These are phyloP conservation scores for Clathrospora elynae DNA, from an alignment of 2,329 filamentous ascomycete species.

Conservation along the genomic window DNA sequence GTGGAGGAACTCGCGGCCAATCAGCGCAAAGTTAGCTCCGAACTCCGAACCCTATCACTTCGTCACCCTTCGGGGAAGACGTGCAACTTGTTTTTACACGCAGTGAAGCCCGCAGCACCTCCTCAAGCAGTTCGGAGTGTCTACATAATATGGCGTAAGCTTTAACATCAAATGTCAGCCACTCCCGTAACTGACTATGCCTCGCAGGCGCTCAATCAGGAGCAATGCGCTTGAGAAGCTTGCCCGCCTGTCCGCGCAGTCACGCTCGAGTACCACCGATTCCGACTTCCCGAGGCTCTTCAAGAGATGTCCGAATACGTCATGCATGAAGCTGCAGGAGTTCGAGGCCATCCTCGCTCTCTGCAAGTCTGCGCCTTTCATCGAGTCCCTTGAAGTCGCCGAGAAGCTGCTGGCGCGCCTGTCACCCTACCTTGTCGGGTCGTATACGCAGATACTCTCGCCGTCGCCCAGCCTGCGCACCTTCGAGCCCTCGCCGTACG, in stretches of 20 bases:
- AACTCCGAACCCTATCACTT: slow-evolving; percentile 16
- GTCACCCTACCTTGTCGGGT: slow-evolving; percentile 82
- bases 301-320: slow-evolving; percentile 41
- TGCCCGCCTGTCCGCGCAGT: slow-evolving; percentile 53
- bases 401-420: slow-evolving; percentile 79
- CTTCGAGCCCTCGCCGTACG: slow-evolving; percentile 86
- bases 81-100: slow-evolving; percentile 11
- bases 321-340: slow-evolving; percentile 72
- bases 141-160: slow-evolving; percentile 14
- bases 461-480: slow-evolving; percentile 81
- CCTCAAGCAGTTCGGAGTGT: not conserved
- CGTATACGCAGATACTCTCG: slow-evolving; percentile 76
- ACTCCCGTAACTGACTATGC: slow-evolving; percentile 2
- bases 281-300: slow-evolving; percentile 52
- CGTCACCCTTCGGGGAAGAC: slow-evolving; percentile 15
- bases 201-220: slow-evolving; percentile 46
- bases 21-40: slow-evolving; percentile 18
- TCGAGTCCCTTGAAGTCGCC: slow-evolving; percentile 73
- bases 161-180: too few relatives aligned
- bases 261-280: slow-evolving; percentile 34
- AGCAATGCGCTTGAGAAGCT: slow-evolving; percentile 58
- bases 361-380: slow-evolving; percentile 82
- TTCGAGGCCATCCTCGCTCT: slow-evolving; percentile 89
- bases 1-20: slow-evolving; percentile 8
- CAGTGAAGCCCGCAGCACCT: not conserved